phyloP scores from a whole-genome alignment of 345 rosid species.

The Mangifera indica region DNA sequence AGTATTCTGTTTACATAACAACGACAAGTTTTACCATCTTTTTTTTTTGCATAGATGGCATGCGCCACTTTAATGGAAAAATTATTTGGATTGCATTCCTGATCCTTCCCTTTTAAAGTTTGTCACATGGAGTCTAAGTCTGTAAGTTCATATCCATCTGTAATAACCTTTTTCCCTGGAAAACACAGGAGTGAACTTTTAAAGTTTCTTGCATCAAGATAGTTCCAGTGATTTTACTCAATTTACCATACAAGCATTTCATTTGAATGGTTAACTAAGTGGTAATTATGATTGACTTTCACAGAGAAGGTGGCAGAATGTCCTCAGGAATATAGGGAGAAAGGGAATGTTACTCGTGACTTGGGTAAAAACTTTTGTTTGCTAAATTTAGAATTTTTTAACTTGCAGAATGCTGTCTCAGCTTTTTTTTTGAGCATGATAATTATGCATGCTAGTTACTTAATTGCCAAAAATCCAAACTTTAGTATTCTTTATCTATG shows the following conservation, averaged over 20 bases:
- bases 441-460: background rate
- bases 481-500: background rate
- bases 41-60: background rate
- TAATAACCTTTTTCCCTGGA: background rate
- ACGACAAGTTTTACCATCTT: background rate
- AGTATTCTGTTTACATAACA: background rate
- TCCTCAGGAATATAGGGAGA: constrained; percentile 36
- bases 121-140: background rate
- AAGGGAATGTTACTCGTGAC: constrained; percentile 32
- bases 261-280: constrained; percentile 1
- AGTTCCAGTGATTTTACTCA: background rate
- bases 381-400: constrained; percentile 3
- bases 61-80: background rate
- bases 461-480: background rate
- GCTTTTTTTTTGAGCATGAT: background rate
- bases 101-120: background rate
- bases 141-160: background rate
- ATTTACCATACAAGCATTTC: background rate
- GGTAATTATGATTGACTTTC: constrained; percentile 14
- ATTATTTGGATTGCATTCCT: background rate
- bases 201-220: constrained; percentile 4
- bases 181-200: background rate
- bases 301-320: constrained; percentile 49
- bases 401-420: background rate
- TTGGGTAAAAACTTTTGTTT: constrained; percentile 31